Evolutionary conservation across 75 land plant genomes (phyloP).

Genomic region (Picea glauca): DNA sequence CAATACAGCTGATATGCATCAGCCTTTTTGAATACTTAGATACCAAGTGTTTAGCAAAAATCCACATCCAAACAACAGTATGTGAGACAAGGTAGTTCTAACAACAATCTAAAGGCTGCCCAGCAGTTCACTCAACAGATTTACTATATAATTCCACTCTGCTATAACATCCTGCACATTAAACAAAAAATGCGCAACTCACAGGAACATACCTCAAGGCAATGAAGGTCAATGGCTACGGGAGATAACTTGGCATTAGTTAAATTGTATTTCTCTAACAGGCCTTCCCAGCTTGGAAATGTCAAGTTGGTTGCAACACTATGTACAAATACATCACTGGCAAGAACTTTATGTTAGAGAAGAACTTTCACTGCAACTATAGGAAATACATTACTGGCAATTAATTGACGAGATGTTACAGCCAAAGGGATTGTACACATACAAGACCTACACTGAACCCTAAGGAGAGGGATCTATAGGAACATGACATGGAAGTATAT

Average conservation of each 20-base stretch:
- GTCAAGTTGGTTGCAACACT: conserved; percentile 31
- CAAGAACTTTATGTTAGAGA: conserved; percentile 42
- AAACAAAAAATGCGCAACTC: not conserved
- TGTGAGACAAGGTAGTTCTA: not conserved
- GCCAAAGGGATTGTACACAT: conserved; percentile 74
- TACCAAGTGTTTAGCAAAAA: not conserved
- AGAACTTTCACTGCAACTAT: conserved; percentile 48
- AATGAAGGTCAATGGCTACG: conserved; percentile 54
- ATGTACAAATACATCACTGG: conserved; percentile 45
- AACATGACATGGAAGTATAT: conserved; percentile 46
- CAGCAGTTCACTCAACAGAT: not conserved
- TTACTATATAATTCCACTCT: not conserved
- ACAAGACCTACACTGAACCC: conserved; percentile 79
- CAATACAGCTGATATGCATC: not conserved
- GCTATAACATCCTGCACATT: not conserved
- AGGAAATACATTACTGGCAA: conserved; percentile 71
- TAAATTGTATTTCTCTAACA: conserved; percentile 64
- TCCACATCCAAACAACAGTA: not conserved
- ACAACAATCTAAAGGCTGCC: not conserved
- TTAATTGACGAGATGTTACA: conserved; percentile 73
- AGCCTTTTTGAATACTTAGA: not conserved
- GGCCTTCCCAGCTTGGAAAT: conserved; percentile 60
- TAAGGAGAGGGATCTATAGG: conserved; percentile 35
- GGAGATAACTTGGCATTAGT: conserved; percentile 48
- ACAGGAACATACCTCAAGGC: conserved; percentile 63